Conservation (phyloP, 176 grass and related monocot genomes). For the Oryza punctata region DNA sequence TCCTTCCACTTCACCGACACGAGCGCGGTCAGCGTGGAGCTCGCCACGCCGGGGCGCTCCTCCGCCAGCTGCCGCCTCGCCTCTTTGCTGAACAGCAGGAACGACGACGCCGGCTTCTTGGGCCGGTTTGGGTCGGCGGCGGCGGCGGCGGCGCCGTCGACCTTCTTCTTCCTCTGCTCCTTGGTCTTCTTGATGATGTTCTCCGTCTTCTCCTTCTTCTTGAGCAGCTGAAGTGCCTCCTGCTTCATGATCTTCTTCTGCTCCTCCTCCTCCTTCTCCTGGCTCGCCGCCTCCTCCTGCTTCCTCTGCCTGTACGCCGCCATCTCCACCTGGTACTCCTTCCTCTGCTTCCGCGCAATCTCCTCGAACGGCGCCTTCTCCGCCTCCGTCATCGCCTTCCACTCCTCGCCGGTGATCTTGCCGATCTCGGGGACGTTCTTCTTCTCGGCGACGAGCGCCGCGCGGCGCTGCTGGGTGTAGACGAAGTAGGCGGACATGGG, state of each 20-base stretch:
- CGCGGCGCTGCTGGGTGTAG: conserved; percentile 69
- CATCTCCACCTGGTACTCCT: conserved; percentile 67
- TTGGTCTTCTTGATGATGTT: conserved; percentile 98
- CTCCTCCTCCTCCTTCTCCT: conserved; percentile 80
- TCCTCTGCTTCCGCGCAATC: conserved; percentile 66
- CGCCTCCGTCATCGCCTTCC: conserved; percentile 70
- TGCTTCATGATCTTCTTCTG: conserved; percentile 83
- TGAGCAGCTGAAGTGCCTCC: conserved; percentile 86
- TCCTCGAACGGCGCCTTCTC: conserved; percentile 70
- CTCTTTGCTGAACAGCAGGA: conserved; percentile 83
- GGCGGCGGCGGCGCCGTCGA: conserved; percentile 23
- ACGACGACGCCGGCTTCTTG: conserved; percentile 76
- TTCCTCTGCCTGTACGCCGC: conserved; percentile 78
- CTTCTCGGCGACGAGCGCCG: conserved; percentile 49
- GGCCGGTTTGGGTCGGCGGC: conserved; percentile 68
- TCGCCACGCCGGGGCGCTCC: conserved; percentile 51
- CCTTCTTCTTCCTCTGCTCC: conserved; percentile 53
- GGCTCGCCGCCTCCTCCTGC: conserved; percentile 52
- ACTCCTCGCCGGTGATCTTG: conserved; percentile 83
- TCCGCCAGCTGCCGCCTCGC: conserved; percentile 60
- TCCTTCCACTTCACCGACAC: conserved; percentile 96
- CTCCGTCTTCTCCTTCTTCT: conserved; percentile 88
- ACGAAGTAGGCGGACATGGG: conserved; percentile 84
- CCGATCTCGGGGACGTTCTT: conserved; percentile 78
- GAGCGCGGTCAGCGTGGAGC: conserved; percentile 61